Evolutionary conservation across 352 stramenopile genomes (phyloP).

Genomic region (Pythium phragmitis): DNA sequence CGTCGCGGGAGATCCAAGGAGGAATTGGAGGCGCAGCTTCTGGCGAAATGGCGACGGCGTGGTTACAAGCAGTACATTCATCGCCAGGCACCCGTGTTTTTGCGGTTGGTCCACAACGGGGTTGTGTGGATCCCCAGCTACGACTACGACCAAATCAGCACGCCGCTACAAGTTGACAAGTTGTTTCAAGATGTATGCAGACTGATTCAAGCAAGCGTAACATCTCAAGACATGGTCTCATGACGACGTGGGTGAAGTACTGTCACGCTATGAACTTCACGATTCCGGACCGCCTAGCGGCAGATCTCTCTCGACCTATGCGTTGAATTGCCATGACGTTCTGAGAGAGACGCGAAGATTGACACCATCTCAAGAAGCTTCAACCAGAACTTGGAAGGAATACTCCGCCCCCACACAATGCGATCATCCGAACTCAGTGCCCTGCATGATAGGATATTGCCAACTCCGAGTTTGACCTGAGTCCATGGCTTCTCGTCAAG

Average conservation of each 20-base stretch:
- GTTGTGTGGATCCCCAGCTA: slow-evolving; percentile 78
- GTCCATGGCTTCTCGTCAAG: no score
- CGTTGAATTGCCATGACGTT: no score
- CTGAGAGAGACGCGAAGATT: no score
- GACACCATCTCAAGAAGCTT: no score
- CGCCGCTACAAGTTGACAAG: slow-evolving; percentile 24
- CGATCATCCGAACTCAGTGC: no score
- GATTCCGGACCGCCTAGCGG: no score
- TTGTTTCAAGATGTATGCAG: slow-evolving; percentile 30
- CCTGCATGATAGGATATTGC: no score
- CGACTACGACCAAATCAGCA: slow-evolving; percentile 64
- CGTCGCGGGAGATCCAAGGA: slow-evolving; percentile 24
- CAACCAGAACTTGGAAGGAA: no score
- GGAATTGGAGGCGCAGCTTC: slow-evolving; percentile 25
- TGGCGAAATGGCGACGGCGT: slow-evolving; percentile 48
- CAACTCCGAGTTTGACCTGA: no score
- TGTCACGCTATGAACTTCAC: no score
- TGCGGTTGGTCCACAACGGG: slow-evolving; percentile 64
- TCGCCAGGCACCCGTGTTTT: slow-evolving; percentile 58
- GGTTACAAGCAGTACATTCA: slow-evolving; percentile 82
- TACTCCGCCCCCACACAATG: no score
- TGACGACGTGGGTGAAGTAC: neutral
- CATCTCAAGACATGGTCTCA: slow-evolving; percentile 1
- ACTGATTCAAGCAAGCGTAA: slow-evolving; percentile 21
- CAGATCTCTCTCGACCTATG: no score